phyloP scores from a whole-genome alignment of 2,329 filamentous ascomycete genomes.

The Eutypella sp. region DNA sequence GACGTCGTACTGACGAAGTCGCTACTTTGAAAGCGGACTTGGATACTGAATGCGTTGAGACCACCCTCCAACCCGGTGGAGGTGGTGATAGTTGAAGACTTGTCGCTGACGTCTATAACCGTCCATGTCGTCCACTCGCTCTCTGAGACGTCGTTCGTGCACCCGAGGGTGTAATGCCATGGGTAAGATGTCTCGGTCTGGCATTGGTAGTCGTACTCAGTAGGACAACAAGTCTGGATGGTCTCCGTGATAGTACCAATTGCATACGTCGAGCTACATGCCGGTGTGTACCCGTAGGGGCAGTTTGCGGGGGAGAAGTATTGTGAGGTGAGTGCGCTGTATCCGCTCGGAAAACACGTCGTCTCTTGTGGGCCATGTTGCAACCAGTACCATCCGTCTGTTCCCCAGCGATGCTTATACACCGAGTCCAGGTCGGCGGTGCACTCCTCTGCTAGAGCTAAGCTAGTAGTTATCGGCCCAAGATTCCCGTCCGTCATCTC shows the following conservation, averaged over 20 bases:
- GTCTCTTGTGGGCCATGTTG: conserved; percentile 9
- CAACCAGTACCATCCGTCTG: background rate
- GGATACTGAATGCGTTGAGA: conserved; percentile 14
- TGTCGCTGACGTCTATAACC: conserved; percentile 2
- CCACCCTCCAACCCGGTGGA: conserved; percentile 6
- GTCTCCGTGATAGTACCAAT: conserved; percentile 8
- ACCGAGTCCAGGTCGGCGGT: background rate
- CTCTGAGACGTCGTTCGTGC: background rate
- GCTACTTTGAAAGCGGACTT: conserved; percentile 13
- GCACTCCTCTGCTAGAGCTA: background rate
- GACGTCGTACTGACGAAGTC: conserved; percentile 2
- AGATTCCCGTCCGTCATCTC: background rate
- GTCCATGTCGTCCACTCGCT: conserved; percentile 5
- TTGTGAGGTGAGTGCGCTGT: conserved; percentile 5
- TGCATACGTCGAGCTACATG: conserved; percentile 6
- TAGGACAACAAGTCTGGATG: conserved; percentile 14
- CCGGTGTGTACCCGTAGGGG: conserved; percentile 14
- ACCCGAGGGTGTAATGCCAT: conserved; percentile 15
- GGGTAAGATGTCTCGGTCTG: background rate
- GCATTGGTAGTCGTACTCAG: conserved; percentile 8
- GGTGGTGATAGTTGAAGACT: background rate
- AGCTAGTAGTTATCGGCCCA: background rate
- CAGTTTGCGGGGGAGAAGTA: conserved; percentile 16
- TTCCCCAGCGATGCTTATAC: background rate
- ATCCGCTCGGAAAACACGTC: conserved; percentile 15